Conservation (phyloP, 1,284 basidiomycete genomes). For the Trametes hirsuta region DNA sequence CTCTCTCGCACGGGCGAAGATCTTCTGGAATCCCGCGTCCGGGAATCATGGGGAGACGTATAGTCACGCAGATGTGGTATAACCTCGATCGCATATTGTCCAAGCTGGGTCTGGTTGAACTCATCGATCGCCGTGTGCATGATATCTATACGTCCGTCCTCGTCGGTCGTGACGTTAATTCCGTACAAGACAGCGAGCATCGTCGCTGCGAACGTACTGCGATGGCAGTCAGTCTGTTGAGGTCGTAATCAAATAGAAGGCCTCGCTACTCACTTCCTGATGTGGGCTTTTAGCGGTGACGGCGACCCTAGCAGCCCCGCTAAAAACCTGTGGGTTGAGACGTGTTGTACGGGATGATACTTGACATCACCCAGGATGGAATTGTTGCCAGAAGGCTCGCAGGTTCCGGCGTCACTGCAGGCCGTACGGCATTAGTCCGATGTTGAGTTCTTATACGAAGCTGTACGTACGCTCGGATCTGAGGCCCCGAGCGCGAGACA, state of each 20-base stretch:
- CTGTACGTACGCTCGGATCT: too few relatives aligned
- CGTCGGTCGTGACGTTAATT: not conserved
- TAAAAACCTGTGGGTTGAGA: constrained; percentile 15
- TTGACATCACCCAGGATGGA: constrained; percentile 8
- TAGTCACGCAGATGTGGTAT: constrained; percentile 12
- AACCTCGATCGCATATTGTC: constrained; percentile 17
- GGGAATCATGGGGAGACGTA: constrained; percentile 23
- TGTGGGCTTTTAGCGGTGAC: not conserved
- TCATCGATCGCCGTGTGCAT: constrained; percentile 2
- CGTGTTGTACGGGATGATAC: constrained; percentile 12
- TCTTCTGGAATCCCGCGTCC: constrained; percentile 12
- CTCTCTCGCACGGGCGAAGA: not conserved
- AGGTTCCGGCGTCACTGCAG: constrained; percentile 21
- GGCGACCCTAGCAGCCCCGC: not conserved
- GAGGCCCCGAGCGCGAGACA: too few relatives aligned
- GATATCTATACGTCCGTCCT: constrained; percentile 9
- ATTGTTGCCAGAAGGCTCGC: constrained; percentile 21
- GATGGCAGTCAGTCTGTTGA: too few relatives aligned
- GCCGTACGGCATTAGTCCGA: constrained; percentile 32
- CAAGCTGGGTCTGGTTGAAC: not conserved
- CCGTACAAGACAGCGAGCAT: constrained; percentile 15
- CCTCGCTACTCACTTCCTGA: constrained; percentile 2
- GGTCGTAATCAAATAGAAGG: too few relatives aligned
- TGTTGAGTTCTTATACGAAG: constrained; percentile 5
- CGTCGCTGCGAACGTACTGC: not conserved